These are phyloP conservation scores for Brasilioporus rufonigricans DNA, from an alignment of 768 basidiomycete species.

Conservation along the genomic window DNA sequence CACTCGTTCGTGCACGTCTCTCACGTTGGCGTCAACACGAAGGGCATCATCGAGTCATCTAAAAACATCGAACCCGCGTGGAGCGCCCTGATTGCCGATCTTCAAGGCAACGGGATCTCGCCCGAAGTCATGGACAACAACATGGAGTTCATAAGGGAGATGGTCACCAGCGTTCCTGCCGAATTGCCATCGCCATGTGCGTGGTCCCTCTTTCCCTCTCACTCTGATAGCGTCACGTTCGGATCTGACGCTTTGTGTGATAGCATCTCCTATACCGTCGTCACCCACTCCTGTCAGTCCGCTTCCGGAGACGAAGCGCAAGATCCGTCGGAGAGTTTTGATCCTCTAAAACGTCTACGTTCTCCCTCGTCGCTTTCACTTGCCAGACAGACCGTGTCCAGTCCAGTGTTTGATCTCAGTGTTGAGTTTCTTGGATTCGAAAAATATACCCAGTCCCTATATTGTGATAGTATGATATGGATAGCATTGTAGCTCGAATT, in stretches of 20 bases:
- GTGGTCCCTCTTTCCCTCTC: constrained; percentile 1
- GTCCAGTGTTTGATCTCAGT: constrained; percentile 1
- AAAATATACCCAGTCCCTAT: constrained; percentile 9
- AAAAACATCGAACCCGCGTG: constrained; percentile 54
- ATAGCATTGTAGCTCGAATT: constrained; percentile 20
- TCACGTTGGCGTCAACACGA: constrained; percentile 57
- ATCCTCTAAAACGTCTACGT: constrained; percentile 21
- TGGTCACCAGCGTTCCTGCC: constrained; percentile 14
- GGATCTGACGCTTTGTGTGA: not conserved
- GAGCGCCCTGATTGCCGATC: constrained; percentile 44
- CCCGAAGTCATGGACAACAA: constrained; percentile 31
- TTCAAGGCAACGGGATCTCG: constrained; percentile 40
- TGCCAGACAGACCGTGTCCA: not conserved
- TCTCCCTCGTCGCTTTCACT: not conserved
- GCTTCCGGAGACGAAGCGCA: constrained; percentile 28
- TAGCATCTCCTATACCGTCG: constrained; percentile 9
- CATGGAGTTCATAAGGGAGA: constrained; percentile 36
- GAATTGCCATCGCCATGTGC: constrained; percentile 12
- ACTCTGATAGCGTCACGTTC: not conserved
- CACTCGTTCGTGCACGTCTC: constrained; percentile 66
- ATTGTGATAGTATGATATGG: constrained; percentile 18
- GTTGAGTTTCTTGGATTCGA: constrained; percentile 9
- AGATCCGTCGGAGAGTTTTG: constrained; percentile 30
- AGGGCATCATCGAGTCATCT: constrained; percentile 52
- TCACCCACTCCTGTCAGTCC: constrained; percentile 7